A percentile compares a stretch with the other conserved stretches of the same genome.
phyloP scores from a whole-genome alignment of 371 early-diverging fungal genomes.

The Phascolomyces articulosus region DNA sequence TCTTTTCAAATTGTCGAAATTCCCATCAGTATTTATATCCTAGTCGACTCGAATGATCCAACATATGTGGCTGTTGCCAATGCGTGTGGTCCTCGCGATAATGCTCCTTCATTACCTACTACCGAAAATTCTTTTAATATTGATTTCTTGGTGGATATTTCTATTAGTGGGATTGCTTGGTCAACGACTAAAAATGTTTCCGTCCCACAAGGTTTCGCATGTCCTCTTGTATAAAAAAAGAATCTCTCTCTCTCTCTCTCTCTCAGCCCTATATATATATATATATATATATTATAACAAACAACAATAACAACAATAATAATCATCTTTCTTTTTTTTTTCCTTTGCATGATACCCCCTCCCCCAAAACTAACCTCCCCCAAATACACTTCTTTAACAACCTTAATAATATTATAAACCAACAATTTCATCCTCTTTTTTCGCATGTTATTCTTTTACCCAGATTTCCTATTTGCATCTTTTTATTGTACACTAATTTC shows the following conservation, averaged over 20 bases:
- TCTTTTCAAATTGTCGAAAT: slow-evolving; percentile 7
- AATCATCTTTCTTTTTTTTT: no score
- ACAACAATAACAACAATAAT: no score
- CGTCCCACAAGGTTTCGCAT: slow-evolving; percentile 15
- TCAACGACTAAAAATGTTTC: slow-evolving; percentile 20
- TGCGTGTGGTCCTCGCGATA: slow-evolving; percentile 32
- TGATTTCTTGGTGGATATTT: slow-evolving; percentile 27
- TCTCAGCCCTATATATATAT: no score
- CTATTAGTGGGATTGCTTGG: slow-evolving; percentile 44
- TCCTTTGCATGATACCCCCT: no score
- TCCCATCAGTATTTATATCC: slow-evolving; percentile 21
- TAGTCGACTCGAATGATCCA: slow-evolving; percentile 26
- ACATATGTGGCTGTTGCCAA: slow-evolving; percentile 40
- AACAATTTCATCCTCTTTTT: no score
- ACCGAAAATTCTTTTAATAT: slow-evolving; percentile 29
- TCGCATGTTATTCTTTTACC: no score
- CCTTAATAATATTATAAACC: no score
- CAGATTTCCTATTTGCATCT: no score
- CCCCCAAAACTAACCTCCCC: no score
- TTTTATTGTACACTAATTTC: no score
- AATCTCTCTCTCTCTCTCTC: background rate
- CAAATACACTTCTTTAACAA: no score
- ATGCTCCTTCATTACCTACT: slow-evolving; percentile 14
- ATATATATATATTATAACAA: no score
- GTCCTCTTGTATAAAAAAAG: slow-evolving; percentile 4